These are phyloP conservation scores for Hanseniaspora lachancei DNA, from an alignment of 805 yeast genomes.

Conservation along the genomic window DNA sequence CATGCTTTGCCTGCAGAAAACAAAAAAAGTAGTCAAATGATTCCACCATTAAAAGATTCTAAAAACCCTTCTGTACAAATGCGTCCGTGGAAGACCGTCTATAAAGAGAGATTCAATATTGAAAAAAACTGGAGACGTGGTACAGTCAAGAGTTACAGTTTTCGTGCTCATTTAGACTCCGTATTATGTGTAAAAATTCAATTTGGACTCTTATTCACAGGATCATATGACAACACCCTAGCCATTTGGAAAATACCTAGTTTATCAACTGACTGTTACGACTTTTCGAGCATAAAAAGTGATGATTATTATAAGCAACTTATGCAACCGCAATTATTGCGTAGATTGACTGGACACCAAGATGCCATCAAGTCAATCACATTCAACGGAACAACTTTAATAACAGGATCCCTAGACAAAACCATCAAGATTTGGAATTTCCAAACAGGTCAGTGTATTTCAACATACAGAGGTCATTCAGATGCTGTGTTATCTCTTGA, in stretches of 20 bases:
- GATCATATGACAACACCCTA: slow-evolving; percentile 79
- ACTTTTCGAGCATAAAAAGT: neutral
- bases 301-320: neutral
- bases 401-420: slow-evolving; percentile 83
- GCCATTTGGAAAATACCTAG: slow-evolving; percentile 72
- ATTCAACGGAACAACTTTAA: slow-evolving; percentile 78
- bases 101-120: slow-evolving; percentile 77
- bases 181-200: slow-evolving; percentile 79
- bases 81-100: slow-evolving; percentile 92
- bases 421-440: slow-evolving; percentile 94
- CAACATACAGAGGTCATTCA: slow-evolving; percentile 86
- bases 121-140: slow-evolving; percentile 95
- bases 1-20: neutral
- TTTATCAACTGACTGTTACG: neutral
- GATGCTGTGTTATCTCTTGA: slow-evolving; percentile 79
- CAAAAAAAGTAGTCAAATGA: neutral
- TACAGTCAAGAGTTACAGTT: slow-evolving; percentile 45
- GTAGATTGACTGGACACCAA: slow-evolving; percentile 77
- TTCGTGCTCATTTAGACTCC: slow-evolving; percentile 76
- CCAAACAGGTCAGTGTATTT: slow-evolving; percentile 83
- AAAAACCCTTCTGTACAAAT: slow-evolving; percentile 29
- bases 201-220: slow-evolving; percentile 70
- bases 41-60: neutral
- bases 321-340: slow-evolving; percentile 49
- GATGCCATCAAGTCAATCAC: slow-evolving; percentile 75